Base-by-base conservation (phyloP, 441 rosid genomes). In the Viola pubescens region DNA sequence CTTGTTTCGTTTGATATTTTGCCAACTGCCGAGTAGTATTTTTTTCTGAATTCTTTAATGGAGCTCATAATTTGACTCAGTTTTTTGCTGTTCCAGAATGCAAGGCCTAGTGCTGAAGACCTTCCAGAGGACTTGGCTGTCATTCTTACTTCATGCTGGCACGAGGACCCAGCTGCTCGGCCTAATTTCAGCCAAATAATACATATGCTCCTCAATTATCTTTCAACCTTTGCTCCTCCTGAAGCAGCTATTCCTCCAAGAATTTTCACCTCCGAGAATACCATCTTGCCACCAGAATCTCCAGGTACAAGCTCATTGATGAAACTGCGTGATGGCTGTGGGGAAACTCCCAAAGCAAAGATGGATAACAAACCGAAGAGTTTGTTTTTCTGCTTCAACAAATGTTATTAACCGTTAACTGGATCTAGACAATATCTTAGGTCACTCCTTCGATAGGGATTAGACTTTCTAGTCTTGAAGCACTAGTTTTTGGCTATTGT, bases 71-170 rank as follows among this genome's bases (percentile, higher is more conserved):
- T 51, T 19, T 60, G 5, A 8, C 47, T 42, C 2, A 9, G 39
- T 13, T 52, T 56, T 66, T 52, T 55, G 12, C 38, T 67, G 63
- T 73, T 73, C 5, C 81, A 89, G 98, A 91, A 87, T 75, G 75
- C 80, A 53, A 82, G 98, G 75, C 98, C 98, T 9, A 87, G 88
- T 53, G 85, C 87, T 0, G 90, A 85, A 6, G 64, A 81, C 67
- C 79, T 91, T 37, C 95, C 90, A 4, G 86, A 77, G 62, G 97
- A 85, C 34, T 65, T 91, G 72, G 95, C 86, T 0, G 43, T 71
- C 73, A 85, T 89, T 1, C 86, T 91, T 48, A 83, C 91, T 9
- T 82, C 97, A 8, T 91, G 98, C 65, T 91, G 98, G 98, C 82
- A 84, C 68, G 97, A 91, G 73, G 95, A 91, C 73, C 91, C 98